Base-by-base conservation (phyloP, 164 flowering plant species). In the Vitis cinerea region DNA sequence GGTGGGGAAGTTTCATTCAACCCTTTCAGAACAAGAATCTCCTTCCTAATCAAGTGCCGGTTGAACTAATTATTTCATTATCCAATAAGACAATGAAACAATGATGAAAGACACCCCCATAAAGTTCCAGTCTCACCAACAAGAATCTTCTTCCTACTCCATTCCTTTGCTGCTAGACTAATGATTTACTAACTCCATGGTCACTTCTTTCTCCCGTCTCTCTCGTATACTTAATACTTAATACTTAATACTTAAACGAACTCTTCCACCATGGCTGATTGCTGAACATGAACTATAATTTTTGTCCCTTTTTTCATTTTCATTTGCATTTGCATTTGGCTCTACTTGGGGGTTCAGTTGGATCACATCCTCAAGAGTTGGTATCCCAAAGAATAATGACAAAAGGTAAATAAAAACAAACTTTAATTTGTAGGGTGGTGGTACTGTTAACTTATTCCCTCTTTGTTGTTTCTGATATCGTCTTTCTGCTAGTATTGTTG, bases 31-130 rank as follows among this genome's bases (percentile, higher is more conserved):
- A 44, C 16, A 65, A 53, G 66, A 66, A 66, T 67, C 71, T 59
- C 48, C 61, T 37, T 52, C 59, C 70, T 51, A 47, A 61, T 73
- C 61, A 53, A 61, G 67, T 67, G 62, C 44, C 30, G 0, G 13
- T 68, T 67, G 63, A 73, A 17, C 49, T 27, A 56, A 65, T 71
- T 23, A 73, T 50, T 27, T 63, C 9, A 30, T 44, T 55, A 58
- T 49, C 71, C 15, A 69, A 53, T 59, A 59, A 74, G 72, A 69
- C 69, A 69, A 74, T n/a, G 0, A 67, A 62, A 31, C 60, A 59
- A 66, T 66, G n/a, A 72, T 60, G 44, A 19, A 14, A 8, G 3
- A 60, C 27, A 14, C 12, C 29, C 14, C 19, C 17, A 60, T 50
- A 50, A 65, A 49, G 60, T 65, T 66, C 58, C 3, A n/a, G 44